Base-by-base conservation (phyloP, 208 protist genomes). In the Endotrypanum monterogeii region DNA sequence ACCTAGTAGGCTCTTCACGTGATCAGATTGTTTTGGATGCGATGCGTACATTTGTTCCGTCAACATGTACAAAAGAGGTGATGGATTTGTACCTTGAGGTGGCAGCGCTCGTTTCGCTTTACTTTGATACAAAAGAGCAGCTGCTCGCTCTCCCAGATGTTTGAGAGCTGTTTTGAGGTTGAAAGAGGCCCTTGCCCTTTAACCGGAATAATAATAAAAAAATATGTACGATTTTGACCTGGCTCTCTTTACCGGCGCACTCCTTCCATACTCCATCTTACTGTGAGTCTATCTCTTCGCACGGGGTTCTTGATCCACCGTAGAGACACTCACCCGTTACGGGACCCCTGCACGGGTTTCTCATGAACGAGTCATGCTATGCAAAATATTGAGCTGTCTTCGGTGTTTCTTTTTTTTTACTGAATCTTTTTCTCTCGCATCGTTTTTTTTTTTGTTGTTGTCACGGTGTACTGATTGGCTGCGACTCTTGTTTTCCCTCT, bases 81-180 rank as follows among this genome's bases (percentile, higher is more conserved):
- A 84, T 81, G 61, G 80, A 91, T 35, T 66, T 89, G 28, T 92
- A 88, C 50, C 79, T 94, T 37, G 89, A 94, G 41, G 87, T 94
- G 2, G 84, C 92, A 2, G 79, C 83, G 1, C 81, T 96, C 16
- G 87, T 94, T 11, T 94, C 92, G 16, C 77, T 90, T 25, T 96
- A 94, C 68, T 96, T 92, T 65, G 87, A 93, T 51, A 89, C 88
- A 11, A 73, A 91, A 46, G 89, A 94, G 62, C 78, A 90, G 67
- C 82, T 93, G 11, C 63, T 69, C 8, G 73, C 78, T 39, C 46
- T 91, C 52, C 78, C 77, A 2, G 79, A 89, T 54, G 61, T 86
- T 30, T 82, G 54, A 73, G 28, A 70, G 37, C 37, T 1, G 28
- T 20, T 44, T 30, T 46, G 8, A 30, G 11, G 37, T 65, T 5